A percentile compares a stretch with the other conserved stretches of the same genome.
Conservation (phyloP, 768 basidiomycete species). For the Rhodotorula taiwanensis region DNA sequence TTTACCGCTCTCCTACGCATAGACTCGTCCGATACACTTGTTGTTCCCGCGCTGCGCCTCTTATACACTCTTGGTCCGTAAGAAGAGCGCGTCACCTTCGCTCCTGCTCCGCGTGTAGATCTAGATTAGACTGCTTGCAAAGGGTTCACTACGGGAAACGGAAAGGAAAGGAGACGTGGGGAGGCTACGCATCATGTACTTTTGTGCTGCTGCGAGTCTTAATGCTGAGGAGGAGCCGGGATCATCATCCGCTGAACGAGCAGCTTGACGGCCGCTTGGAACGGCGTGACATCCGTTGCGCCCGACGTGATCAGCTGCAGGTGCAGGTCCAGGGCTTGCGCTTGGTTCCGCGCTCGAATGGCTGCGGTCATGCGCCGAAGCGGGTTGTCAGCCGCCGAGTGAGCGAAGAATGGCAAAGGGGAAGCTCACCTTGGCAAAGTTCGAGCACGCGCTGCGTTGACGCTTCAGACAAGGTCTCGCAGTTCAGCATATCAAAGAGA, state of each 20-base stretch:
- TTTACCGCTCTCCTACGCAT: not conserved
- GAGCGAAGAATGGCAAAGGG: not conserved
- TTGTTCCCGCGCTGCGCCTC: too few species aligned
- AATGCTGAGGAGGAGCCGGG: too few species aligned
- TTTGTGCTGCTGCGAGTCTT: too few species aligned
- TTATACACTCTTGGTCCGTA: too few species aligned
- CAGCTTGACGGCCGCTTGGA: constrained; percentile 88
- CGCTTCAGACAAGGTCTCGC: constrained; percentile 64
- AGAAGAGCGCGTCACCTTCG: too few species aligned
- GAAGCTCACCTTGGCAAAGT: constrained; percentile 61
- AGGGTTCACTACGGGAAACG: too few species aligned
- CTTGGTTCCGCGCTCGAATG: constrained; percentile 70
- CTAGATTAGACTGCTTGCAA: too few species aligned
- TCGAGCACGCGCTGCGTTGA: constrained; percentile 62
- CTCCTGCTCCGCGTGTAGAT: too few species aligned
- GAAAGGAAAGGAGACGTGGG: too few species aligned
- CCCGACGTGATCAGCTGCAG: constrained; percentile 74
- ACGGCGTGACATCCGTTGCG: constrained; percentile 74
- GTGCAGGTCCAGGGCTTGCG: constrained; percentile 71
- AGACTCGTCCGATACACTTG: too few species aligned
- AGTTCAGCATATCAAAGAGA: constrained; percentile 87
- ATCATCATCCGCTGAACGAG: constrained; percentile 51
- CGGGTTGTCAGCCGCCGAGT: too few species aligned
- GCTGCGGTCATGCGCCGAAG: constrained; percentile 51
- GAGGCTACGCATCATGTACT: too few species aligned